Evolutionary conservation across 371 early-diverging fungal species (phyloP).

Genomic region (Entomophthora muscae): DNA sequence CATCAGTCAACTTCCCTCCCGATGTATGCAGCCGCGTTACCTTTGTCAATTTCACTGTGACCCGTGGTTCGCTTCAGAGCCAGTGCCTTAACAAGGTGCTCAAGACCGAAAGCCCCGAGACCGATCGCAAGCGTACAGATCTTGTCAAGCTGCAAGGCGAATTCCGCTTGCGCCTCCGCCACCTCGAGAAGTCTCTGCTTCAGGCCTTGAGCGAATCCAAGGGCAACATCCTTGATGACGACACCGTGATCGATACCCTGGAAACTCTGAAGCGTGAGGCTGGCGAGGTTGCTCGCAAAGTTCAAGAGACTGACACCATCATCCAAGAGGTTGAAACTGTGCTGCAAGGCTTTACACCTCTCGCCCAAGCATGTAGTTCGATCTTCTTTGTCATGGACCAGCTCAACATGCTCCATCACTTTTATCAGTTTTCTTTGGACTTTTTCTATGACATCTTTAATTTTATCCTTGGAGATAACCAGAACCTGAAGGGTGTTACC

Average conservation of each 20-base stretch:
- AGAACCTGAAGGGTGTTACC: slow-evolving; percentile 40
- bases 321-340: slow-evolving; percentile 91
- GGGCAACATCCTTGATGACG: slow-evolving; percentile 95
- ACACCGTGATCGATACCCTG: slow-evolving; percentile 79
- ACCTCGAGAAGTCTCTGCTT: slow-evolving; percentile 86
- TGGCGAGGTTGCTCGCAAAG: slow-evolving; percentile 79
- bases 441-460: slow-evolving; percentile 92
- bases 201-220: slow-evolving; percentile 84
- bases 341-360: slow-evolving; percentile 71
- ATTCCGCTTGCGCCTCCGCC: slow-evolving; percentile 79
- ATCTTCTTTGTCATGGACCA: slow-evolving; percentile 95
- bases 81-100: slow-evolving; percentile 93
- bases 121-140: slow-evolving; percentile 80
- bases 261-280: slow-evolving; percentile 92
- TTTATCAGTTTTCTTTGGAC: slow-evolving; percentile 95
- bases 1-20: slow-evolving; percentile 81
- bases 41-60: slow-evolving; percentile 97
- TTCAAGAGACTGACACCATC: slow-evolving; percentile 82
- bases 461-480: slow-evolving; percentile 63
- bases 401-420: slow-evolving; percentile 68
- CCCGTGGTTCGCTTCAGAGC: slow-evolving; percentile 83
- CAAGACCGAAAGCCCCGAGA: slow-evolving; percentile 87
- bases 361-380: slow-evolving; percentile 80
- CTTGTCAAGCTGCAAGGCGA: slow-evolving; percentile 89
- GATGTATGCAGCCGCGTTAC: slow-evolving; percentile 94